phyloP scores from a whole-genome alignment of 352 stramenopile genomes.

The Globisporangium cystogenes region DNA sequence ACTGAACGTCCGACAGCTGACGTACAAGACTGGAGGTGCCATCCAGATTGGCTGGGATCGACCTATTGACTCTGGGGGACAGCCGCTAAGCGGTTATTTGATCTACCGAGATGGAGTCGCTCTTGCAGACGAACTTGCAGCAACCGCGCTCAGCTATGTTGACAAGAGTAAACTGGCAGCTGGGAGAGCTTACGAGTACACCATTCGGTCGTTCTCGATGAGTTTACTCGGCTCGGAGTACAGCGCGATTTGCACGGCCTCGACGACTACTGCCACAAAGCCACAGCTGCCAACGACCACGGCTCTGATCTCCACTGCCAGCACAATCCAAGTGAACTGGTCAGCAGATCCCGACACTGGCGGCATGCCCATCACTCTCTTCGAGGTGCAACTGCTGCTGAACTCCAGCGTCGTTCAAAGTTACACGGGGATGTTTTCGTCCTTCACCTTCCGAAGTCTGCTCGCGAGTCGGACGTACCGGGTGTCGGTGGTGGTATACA shows the following conservation, averaged over 20 bases:
- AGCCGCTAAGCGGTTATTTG: conserved; percentile 36
- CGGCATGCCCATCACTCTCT: conserved; percentile 28
- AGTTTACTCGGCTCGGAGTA: conserved; percentile 32
- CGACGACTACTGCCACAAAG: conserved; percentile 27
- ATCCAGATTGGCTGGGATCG: conserved; percentile 54
- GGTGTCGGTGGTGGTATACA: conserved; percentile 25
- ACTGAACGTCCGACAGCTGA: conserved; percentile 30
- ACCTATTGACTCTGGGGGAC: conserved; percentile 46
- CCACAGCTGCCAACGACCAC: conserved; percentile 20
- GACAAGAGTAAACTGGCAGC: conserved; percentile 29
- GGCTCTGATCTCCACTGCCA: conserved; percentile 16
- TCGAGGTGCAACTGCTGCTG: conserved; percentile 28
- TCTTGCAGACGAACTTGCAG: conserved; percentile 20
- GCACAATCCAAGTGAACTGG: conserved; percentile 38
- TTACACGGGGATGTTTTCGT: conserved; percentile 13
- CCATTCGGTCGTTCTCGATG: conserved; percentile 28
- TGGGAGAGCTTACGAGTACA: conserved; percentile 42
- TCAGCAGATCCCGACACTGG: conserved; percentile 32
- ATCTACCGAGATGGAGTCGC: conserved; percentile 41
- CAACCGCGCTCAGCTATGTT: conserved; percentile 19
- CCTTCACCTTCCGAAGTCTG: conserved; percentile 34
- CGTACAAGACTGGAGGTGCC: conserved; percentile 39
- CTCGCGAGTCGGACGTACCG: conserved; percentile 24
- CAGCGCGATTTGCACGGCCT: conserved; percentile 25
- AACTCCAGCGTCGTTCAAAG: conserved; percentile 10